Evolutionary conservation across 2,329 filamentous ascomycete genomes (phyloP).

Genomic region (Colletotrichum sp.): DNA sequence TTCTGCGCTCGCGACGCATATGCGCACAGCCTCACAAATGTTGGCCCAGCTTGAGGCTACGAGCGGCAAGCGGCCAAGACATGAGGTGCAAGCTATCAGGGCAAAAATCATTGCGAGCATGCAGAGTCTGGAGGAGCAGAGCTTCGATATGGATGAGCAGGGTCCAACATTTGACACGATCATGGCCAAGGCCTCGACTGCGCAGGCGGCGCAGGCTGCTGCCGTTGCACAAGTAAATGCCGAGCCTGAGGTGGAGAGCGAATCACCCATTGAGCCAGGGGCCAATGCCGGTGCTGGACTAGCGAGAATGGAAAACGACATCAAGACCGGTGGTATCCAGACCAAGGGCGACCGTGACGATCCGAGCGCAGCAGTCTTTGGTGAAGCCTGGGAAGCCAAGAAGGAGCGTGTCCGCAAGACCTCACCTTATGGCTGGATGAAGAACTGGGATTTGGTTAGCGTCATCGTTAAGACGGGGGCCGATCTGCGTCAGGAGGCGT

Average conservation of each 20-base stretch:
- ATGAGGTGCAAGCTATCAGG: conserved; percentile 83
- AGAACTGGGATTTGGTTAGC: conserved; percentile 87
- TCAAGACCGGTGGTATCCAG: conserved; percentile 84
- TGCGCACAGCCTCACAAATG: conserved; percentile 89
- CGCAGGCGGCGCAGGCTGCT: conserved; percentile 51
- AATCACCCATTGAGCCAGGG: conserved; percentile 52
- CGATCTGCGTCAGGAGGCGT: conserved; percentile 83
- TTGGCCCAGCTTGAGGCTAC: conserved; percentile 82
- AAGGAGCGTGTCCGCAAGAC: conserved; percentile 84
- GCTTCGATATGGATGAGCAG: conserved; percentile 74
- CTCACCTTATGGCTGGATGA: conserved; percentile 87
- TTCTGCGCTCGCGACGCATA: conserved; percentile 82
- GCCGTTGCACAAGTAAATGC: conserved; percentile 46
- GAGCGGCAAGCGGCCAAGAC: conserved; percentile 78
- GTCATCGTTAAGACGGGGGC: conserved; percentile 89
- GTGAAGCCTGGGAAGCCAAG: conserved; percentile 85
- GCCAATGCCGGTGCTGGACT: conserved; percentile 76
- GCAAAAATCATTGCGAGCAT: conserved; percentile 90
- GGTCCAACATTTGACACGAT: conserved; percentile 82
- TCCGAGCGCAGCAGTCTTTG: conserved; percentile 84
- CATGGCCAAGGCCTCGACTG: conserved; percentile 73
- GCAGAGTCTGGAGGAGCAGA: conserved; percentile 87
- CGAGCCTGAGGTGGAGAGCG: conserved; percentile 59
- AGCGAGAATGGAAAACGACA: conserved; percentile 87
- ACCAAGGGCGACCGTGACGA: conserved; percentile 84